Base-by-base conservation (phyloP, 176 grass and related monocot genomes). In the Phoenix dactylifera region DNA sequence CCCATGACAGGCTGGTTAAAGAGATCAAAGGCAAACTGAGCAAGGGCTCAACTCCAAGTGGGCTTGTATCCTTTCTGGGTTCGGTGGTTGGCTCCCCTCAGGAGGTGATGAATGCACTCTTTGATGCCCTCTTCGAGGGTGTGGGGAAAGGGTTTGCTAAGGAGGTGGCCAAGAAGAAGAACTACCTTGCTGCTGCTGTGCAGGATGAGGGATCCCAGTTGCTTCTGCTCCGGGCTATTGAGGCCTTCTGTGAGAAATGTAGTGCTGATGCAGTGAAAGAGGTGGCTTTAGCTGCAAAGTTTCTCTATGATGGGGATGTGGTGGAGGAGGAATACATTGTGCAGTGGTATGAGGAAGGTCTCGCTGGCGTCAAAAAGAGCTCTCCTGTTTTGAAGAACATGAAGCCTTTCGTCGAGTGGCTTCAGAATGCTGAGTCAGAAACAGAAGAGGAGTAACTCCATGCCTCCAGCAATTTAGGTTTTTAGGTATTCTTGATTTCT, bases 271-370 rank as follows among this genome's bases (percentile, higher is more conserved):
- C 81, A 0, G 72, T 97, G 49, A 97, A 88, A 81, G 92, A 97
- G 55, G 65, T 90, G 3, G 77, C 86, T 0, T 59, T 90, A 0
- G 87, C 84, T 15, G 35, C 84, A 15, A 96, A 90, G 19, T 69
- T 16, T 2, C 83, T 96, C 2, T 96, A 96, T 0, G 91, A 96
- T 1, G 78, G 26, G 0, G 91, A 96, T 23, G 1, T 90, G 16
- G 57, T 96, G 0, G 91, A 90, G 28, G 91, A 96, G 59, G 86
- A 96, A 18, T 68, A 16, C 32, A 87, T 96, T 18, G 72, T 80
- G 3, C 73, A 67, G 50, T 96, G 91, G 91, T 85, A 63, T 28
- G 26, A 85, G 0, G 62, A 62, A 3, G 91, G 80, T 19, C 67
- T 72, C 4, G 61, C 57, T 54, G 80, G 61, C 24, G 44, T 67